Conservation (phyloP, 164 flowering plant genomes). For the Liriodendron chinense region DNA sequence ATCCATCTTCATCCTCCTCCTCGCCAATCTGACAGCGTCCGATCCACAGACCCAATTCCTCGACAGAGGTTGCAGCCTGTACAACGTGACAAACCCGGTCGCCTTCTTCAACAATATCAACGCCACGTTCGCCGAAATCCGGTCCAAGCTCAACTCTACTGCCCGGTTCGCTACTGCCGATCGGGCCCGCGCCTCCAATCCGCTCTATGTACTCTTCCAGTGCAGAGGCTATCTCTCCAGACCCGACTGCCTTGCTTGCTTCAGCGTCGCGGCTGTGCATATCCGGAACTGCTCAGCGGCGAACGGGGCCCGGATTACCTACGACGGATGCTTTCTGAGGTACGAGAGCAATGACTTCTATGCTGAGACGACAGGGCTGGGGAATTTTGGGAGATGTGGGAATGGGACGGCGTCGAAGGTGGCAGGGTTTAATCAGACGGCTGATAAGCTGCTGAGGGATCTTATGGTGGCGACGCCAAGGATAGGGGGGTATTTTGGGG, state of each 20-base stretch:
- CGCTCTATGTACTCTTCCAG: not conserved
- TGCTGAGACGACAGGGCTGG: conserved; percentile 25
- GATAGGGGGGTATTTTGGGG: conserved; percentile 36
- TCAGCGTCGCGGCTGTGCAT: conserved; percentile 20
- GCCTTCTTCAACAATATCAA: conserved; percentile 11
- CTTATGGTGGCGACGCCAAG: conserved; percentile 28
- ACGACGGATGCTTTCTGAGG: conserved; percentile 53
- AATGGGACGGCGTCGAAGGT: conserved; percentile 26
- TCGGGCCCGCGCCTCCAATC: conserved; percentile 1
- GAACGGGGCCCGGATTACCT: conserved; percentile 43
- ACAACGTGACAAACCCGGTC: conserved; percentile 15
- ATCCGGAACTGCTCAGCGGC: conserved; percentile 41
- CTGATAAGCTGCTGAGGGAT: not conserved
- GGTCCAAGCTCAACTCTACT: conserved; percentile 4
- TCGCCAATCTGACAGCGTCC: not conserved
- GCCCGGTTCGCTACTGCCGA: conserved; percentile 34
- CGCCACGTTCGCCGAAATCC: conserved; percentile 11
- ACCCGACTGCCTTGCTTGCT: conserved; percentile 39
- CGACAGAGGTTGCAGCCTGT: conserved; percentile 23
- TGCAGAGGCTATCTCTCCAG: conserved; percentile 21
- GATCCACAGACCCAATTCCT: conserved; percentile 17
- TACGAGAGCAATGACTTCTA: conserved; percentile 44
- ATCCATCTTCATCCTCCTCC: not conserved
- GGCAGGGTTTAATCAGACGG: conserved; percentile 13
- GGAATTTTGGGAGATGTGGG: conserved; percentile 28